Evolutionary conservation across 352 stramenopile species (phyloP).

Genomic region (Phytophthora multivora): DNA sequence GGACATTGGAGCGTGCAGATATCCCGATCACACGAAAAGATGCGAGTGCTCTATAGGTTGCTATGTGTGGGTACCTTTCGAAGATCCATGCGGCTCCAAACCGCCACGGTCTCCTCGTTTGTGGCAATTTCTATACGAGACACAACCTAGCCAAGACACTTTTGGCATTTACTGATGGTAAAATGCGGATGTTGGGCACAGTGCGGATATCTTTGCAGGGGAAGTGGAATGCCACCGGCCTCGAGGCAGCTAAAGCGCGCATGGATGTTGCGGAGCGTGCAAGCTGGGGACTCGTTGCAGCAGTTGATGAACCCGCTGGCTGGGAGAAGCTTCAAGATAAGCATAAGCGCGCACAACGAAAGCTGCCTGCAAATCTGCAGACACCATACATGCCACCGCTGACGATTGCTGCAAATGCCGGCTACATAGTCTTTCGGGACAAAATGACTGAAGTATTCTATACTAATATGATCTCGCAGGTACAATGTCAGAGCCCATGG

Average conservation of each 20-base stretch:
- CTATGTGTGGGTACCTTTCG: not conserved
- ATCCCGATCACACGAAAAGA: not conserved
- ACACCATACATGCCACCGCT: not conserved
- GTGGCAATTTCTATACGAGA: not conserved
- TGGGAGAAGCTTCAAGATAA: constrained; percentile 1
- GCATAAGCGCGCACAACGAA: not conserved
- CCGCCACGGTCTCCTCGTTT: not conserved
- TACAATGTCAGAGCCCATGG: constrained; percentile 4
- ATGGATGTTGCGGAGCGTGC: not conserved
- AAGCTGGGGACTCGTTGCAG: constrained; percentile 1
- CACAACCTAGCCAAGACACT: not conserved
- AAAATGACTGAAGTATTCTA: constrained; percentile 12
- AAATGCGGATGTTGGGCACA: constrained; percentile 5
- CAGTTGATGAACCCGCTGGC: not conserved
- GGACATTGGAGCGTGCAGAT: not conserved
- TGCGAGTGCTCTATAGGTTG: not conserved
- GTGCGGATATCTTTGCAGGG: not conserved
- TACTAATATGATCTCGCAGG: constrained; percentile 11
- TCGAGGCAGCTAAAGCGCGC: not conserved
- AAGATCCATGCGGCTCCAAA: not conserved
- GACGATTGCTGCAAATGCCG: not conserved
- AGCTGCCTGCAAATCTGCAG: not conserved
- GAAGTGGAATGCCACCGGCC: not conserved
- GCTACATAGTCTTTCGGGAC: constrained; percentile 9
- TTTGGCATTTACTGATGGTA: constrained; percentile 1